Base-by-base conservation (phyloP, 2,329 filamentous ascomycete species). In the Tympanopsis confertula region DNA sequence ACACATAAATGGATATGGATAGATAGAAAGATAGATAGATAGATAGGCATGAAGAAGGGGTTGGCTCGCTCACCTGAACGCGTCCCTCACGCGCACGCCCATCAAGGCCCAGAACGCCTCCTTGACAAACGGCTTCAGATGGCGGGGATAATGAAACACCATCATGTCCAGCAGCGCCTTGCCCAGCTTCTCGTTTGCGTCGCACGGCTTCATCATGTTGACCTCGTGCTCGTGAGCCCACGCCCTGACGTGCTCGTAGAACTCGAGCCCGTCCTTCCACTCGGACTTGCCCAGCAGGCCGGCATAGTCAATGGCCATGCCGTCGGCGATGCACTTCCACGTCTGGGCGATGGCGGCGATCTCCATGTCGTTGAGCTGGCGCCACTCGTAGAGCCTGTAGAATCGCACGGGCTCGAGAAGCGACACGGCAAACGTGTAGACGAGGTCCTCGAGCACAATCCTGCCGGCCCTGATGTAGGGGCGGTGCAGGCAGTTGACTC, bases 401-500 rank as follows among this genome's bases (percentile, higher is more conserved):
- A 26, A 26, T n/a, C 22, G 22, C 7, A 26, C 22, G 7, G 22
- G 22, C 22, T 26, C 22, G 22, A 26, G 7, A 26, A 26, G 7
- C 7, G 7, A 26, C 22, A 26, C 22, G 22, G 22, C 22, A 7
- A 26, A n/a, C 7, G 22, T 26, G 22, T 26, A 26, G 22, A 26
- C 22, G n/a, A 26, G n/a, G 22, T 26, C 22, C 22, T 26, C 22
- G 22, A n/a, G 7, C 22, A 7, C 7, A n/a, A 26, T 26, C 22
- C 22, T 26, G 22, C 22, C 22, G 22, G 22, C 22, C 22, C 22
- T 7, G 7, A 26, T n/a, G n/a, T 10, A 26, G 7, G 22, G 22
- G 7, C 22, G 22, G 43, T 62, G 59, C 37, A 62, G 51, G 43
- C 50, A 59, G 50, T 61, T 62, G 51, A 60, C 57, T 38, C 59